Percentiles rank a stretch among this genome's conserved stretches.
Evolutionary conservation across 495 filamentous ascomycete genomes (phyloP).

Genomic region (Trichoderma asperelloides): DNA sequence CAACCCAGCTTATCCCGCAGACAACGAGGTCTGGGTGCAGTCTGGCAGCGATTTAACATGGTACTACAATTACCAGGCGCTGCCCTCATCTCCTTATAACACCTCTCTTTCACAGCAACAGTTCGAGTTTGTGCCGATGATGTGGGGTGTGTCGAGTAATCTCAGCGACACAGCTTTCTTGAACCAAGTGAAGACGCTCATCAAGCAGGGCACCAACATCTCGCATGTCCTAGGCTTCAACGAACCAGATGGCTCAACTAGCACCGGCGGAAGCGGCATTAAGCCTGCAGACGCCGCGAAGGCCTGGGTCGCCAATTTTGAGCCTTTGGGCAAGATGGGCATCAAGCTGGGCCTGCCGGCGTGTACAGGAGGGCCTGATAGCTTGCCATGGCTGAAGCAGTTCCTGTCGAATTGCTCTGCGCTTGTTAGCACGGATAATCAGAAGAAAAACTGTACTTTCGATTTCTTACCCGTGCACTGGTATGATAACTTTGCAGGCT

Average conservation of each 20-base stretch:
- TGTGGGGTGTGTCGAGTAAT: constrained; percentile 42
- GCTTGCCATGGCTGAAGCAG: constrained; percentile 46
- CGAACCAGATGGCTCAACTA: constrained; percentile 46
- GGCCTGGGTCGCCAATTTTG: constrained; percentile 47
- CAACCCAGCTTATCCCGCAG: constrained; percentile 28
- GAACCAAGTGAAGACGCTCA: constrained; percentile 31
- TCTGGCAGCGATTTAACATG: constrained; percentile 45
- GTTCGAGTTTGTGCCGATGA: constrained; percentile 57
- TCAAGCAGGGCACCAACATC: constrained; percentile 38
- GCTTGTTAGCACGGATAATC: constrained; percentile 13
- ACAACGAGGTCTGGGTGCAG: constrained; percentile 44
- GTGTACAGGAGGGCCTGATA: constrained; percentile 36
- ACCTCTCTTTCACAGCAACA: constrained; percentile 20
- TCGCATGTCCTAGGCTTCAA: constrained; percentile 54
- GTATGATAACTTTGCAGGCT: constrained; percentile 52
- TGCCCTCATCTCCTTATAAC: constrained; percentile 33
- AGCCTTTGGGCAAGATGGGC: constrained; percentile 44
- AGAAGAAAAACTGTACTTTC: constrained; percentile 34
- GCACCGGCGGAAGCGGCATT: constrained; percentile 45
- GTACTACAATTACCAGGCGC: constrained; percentile 59
- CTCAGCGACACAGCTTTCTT: constrained; percentile 38
- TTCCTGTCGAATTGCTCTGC: constrained; percentile 40
- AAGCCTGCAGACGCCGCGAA: constrained; percentile 39
- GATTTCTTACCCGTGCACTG: constrained; percentile 61
- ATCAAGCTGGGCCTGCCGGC: constrained; percentile 44